Conservation (phyloP, 2,329 filamentous ascomycete species). For the Aspergillus tanneri region DNA sequence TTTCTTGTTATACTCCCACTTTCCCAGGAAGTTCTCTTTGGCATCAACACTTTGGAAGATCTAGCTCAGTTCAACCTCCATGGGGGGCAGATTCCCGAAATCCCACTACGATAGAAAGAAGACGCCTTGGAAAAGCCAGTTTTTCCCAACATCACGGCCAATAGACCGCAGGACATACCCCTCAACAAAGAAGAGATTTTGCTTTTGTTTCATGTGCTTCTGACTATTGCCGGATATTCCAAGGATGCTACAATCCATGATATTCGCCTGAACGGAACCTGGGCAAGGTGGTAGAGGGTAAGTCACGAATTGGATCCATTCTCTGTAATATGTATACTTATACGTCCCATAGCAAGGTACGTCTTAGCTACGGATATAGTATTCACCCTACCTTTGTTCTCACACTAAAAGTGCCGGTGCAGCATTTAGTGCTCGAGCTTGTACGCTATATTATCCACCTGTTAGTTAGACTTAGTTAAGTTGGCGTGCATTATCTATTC, state of each 20-base stretch:
- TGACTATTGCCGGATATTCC: constrained; percentile 1
- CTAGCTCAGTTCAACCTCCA: constrained; percentile 1
- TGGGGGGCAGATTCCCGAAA: not conserved
- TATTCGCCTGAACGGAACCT: no score
- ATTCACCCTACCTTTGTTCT: no score
- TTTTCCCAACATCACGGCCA: constrained; percentile 3
- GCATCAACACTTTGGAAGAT: not conserved
- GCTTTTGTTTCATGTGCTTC: not conserved
- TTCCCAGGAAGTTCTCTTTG: not conserved
- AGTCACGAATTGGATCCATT: no score
- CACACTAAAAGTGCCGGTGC: no score
- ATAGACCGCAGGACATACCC: not conserved
- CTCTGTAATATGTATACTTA: no score
- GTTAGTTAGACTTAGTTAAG: no score
- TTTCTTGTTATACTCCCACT: not conserved
- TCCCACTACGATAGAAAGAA: not conserved
- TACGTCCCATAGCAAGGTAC: no score
- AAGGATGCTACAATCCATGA: constrained; percentile 1
- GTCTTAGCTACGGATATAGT: no score
- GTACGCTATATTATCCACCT: no score
- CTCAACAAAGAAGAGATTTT: constrained; percentile 4
- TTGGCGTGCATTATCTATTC: no score
- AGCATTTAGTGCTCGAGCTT: no score
- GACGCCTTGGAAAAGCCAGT: constrained; percentile 1
- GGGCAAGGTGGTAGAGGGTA: no score